A percentile compares a stretch with the other conserved stretches of the same genome.
Evolutionary conservation across 78 protist species (phyloP).

Genomic region (Planoprotostelium fungivorum): DNA sequence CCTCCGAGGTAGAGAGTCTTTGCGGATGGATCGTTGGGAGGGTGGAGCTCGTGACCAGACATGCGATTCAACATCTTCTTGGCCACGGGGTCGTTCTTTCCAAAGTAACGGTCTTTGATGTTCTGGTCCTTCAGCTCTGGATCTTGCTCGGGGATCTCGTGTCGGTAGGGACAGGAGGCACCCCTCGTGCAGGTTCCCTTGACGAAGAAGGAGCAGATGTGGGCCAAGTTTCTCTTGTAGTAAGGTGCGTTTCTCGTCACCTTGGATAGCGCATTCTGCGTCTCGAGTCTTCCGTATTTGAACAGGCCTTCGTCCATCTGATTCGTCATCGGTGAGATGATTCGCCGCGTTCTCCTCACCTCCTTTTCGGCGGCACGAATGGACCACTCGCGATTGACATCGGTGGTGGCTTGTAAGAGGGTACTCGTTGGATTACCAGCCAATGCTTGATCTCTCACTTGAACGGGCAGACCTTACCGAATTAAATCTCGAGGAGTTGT

Average conservation of each 20-base stretch:
- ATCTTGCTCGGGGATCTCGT: not conserved
- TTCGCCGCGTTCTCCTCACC: no score
- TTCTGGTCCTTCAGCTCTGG: constrained; percentile 22
- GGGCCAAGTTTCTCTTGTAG: constrained; percentile 58
- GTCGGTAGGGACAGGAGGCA: constrained; percentile 68
- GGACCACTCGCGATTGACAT: constrained; percentile 36
- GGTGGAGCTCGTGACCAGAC: constrained; percentile 11
- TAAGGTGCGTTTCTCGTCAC: constrained; percentile 68
- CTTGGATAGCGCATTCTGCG: constrained; percentile 17
- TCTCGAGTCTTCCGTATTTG: constrained; percentile 26
- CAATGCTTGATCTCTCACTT: constrained; percentile 77
- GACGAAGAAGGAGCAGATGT: constrained; percentile 75
- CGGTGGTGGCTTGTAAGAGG: constrained; percentile 12
- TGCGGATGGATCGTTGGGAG: constrained; percentile 35
- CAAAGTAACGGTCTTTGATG: constrained; percentile 73
- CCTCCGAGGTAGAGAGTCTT: constrained; percentile 51
- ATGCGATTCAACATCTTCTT: constrained; percentile 41
- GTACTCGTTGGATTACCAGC: no score
- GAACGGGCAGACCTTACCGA: constrained; percentile 86
- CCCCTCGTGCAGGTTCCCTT: constrained; percentile 83
- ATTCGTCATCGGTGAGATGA: no score
- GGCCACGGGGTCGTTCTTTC: constrained; percentile 76
- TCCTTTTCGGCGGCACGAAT: constrained; percentile 28
- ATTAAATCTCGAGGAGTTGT: no score
- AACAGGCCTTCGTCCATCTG: constrained; percentile 32